Conservation (phyloP, 2,329 filamentous ascomycete species). For the Moelleriella libera region DNA sequence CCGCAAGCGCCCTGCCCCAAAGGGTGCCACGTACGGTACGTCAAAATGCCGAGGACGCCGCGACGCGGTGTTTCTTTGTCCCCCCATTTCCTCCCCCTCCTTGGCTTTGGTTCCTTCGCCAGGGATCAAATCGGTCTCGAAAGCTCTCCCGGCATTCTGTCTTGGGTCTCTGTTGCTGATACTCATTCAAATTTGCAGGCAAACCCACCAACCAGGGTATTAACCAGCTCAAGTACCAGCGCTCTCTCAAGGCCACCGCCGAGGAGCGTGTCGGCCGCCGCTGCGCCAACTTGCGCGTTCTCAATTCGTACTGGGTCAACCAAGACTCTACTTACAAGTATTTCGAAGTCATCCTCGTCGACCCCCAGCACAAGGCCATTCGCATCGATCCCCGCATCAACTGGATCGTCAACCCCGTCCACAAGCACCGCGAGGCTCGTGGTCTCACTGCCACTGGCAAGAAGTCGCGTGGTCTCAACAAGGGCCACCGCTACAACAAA, state of each 20-base stretch:
- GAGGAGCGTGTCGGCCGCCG: conserved; percentile 99
- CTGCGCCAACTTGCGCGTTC: conserved; percentile 96
- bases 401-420: conserved; percentile 99
- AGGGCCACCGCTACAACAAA: conserved; percentile 99
- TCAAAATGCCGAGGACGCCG: neutral
- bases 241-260: conserved; percentile 91
- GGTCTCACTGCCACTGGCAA: conserved; percentile 98
- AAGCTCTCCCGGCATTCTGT: neutral
- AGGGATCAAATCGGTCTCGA: no score
- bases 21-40: conserved; percentile 98
- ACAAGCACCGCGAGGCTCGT: conserved; percentile 99
- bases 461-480: conserved; percentile 98
- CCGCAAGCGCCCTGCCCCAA: conserved; percentile 89
- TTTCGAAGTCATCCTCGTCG: conserved; percentile 99
- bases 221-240: conserved; percentile 99
- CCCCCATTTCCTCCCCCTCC: no score
- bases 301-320: conserved; percentile 99
- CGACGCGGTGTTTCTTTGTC: no score
- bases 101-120: no score
- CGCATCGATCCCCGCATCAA: conserved; percentile 98
- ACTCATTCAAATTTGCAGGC: conserved; percentile 39
- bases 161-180: neutral
- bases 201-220: conserved; percentile 99
- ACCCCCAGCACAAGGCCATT: conserved; percentile 99
- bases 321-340: conserved; percentile 99